Conservation (phyloP, 305 asterid species). For the Solanum hybrid region DNA sequence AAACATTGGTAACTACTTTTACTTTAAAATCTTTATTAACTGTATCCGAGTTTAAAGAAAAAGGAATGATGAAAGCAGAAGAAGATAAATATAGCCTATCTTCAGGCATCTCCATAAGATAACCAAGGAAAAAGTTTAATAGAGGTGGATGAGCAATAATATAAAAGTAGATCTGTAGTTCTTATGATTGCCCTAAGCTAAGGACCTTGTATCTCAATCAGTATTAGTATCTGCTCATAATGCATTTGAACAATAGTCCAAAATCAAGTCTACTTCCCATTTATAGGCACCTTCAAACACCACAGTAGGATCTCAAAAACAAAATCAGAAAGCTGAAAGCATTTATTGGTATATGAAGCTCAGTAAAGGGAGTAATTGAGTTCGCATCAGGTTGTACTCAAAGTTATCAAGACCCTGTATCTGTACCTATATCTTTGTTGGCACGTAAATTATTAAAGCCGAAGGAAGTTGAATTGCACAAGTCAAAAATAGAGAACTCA, state of each 20-base stretch:
- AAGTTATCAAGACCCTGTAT: not conserved
- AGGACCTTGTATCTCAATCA: not conserved
- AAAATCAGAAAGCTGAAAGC: conserved; percentile 1
- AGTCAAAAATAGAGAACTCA: not conserved
- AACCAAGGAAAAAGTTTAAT: not conserved
- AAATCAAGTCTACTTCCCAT: conserved; percentile 1
- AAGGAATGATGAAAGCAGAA: not conserved
- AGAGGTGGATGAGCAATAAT: not conserved
- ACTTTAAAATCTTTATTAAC: not conserved
- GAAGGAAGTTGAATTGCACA: not conserved
- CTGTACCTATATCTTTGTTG: not conserved
- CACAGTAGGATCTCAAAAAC: not conserved
- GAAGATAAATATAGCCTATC: not conserved
- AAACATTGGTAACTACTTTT: not conserved
- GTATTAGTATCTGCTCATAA: not conserved
- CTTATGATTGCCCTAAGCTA: not conserved
- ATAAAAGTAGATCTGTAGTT: not conserved
- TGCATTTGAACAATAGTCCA: not conserved
- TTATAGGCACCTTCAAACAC: not conserved
- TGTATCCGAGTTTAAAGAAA: not conserved
- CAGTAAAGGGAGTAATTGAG: not conserved
- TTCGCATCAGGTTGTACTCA: not conserved
- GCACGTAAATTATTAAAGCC: not conserved
- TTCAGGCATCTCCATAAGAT: not conserved
- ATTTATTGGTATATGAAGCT: not conserved